A percentile compares a stretch with the other conserved stretches of the same genome.
Conservation (phyloP, 148 eudicot genomes). For the Mesembryanthemum crystallinum region DNA sequence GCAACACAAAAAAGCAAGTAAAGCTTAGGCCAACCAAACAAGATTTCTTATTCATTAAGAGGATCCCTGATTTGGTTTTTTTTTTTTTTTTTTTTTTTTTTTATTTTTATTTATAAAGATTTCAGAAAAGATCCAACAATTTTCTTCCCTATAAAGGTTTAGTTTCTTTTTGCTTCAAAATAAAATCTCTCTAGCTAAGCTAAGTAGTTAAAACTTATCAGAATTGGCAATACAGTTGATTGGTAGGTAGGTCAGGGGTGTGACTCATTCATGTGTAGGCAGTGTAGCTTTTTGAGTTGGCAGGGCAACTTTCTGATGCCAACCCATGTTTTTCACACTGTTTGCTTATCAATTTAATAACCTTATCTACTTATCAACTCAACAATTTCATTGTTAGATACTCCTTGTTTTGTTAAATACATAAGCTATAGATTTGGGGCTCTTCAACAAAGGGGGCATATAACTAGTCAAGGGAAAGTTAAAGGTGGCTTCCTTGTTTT, state of each 20-base stretch:
- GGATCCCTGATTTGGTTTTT: conserved; percentile 1
- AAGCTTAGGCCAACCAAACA: background rate
- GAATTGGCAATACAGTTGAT: background rate
- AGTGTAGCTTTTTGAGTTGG: conserved; percentile 17
- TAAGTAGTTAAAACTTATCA: no score
- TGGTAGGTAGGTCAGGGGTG: background rate
- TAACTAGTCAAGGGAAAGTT: background rate
- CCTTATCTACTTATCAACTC: background rate
- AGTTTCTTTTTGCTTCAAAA: no score
- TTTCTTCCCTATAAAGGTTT: no score
- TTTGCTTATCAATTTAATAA: background rate
- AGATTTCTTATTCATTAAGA: conserved; percentile 12
- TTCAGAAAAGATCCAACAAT: no score
- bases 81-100: no score
- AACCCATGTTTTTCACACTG: background rate
- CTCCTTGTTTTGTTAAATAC: no score
- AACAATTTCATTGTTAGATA: background rate
- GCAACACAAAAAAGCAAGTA: background rate
- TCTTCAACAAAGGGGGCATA: background rate
- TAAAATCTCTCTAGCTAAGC: no score
- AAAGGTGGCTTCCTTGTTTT: background rate
- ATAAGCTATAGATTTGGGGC: no score
- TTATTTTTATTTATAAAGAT: no score
- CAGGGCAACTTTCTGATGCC: conserved; percentile 8
- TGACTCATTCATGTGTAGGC: conserved; percentile 4